Conservation (phyloP, 2,329 filamentous ascomycete species). For the Stagonosporopsis vannaccii region DNA sequence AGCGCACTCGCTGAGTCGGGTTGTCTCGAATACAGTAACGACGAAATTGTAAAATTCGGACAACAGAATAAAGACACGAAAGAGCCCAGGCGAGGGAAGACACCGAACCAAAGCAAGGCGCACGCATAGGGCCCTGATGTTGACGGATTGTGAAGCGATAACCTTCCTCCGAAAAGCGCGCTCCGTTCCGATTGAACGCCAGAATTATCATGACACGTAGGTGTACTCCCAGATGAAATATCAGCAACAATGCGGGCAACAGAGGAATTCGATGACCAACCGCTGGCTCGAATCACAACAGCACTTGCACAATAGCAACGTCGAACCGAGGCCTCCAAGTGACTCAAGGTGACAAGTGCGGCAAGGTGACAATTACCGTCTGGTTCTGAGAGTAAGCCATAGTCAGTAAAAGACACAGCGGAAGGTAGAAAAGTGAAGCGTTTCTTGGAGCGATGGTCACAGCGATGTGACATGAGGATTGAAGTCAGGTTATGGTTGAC, state of each 20-base stretch:
- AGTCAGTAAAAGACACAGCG: background rate
- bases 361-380: background rate
- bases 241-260: background rate
- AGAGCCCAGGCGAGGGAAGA: background rate
- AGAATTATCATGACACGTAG: background rate
- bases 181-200: too few relatives aligned
- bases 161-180: background rate
- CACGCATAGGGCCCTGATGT: background rate
- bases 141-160: background rate
- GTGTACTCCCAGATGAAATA: background rate
- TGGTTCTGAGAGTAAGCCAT: background rate
- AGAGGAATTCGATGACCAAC: background rate
- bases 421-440: too few relatives aligned
- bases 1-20: background rate
- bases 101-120: background rate
- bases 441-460: background rate
- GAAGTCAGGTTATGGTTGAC: conserved; percentile 9
- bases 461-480: background rate
- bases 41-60: background rate
- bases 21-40: background rate
- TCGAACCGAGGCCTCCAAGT: background rate
- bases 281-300: background rate
- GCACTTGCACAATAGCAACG: background rate
- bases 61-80: background rate
- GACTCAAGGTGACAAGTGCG: background rate